Evolutionary conservation across 352 stramenopile genomes (phyloP), one percentile per base, ranked within the genome.

Genomic region (Pythium chondricola): DNA sequence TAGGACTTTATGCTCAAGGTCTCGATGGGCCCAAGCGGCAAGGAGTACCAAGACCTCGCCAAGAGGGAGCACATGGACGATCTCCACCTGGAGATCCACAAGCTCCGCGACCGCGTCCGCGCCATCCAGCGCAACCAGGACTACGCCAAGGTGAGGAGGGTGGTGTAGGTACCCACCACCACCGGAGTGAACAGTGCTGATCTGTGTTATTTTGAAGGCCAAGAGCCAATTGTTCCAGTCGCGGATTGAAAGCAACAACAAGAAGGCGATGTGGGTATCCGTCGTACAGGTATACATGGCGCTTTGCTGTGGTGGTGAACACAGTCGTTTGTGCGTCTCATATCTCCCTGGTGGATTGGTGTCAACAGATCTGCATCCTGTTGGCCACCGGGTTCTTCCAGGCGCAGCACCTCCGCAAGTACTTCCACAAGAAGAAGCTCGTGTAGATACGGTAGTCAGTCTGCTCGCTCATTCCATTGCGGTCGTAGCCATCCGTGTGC

Each of bases 351-450:
- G 2, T 32, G 41, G 9, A 39, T 2, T 6, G 13, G 14, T 46
- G n/a, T 47, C 1, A 43, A 10, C 13, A 93, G 73, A 92, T 87
- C 47, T 56, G 61, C 14, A 69, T 93, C 25, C 55, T 93, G 36
- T 35, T 93, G 11, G 46, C 77, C 26, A 83, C 76, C 2, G 74
- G 70, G 13, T 71, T 91, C 26, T 92, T 83, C 59, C 83, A 95
- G 52, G 75, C 80, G 14, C 77, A 85, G 41, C 69, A 95, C 46
- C 63, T 95, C 18, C 70, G 88, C 51, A 52, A 65, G 49, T 95
- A 85, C 58, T 89, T 95, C 46, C 68, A 86, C 48, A 84, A 84
- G 55, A 95, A 93, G 47, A 95, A 95, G 52, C 61, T 92, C 30
- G 78, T 90, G n/a, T 90, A 76, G 35, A 6, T n/a, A n/a, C n/a